These are phyloP conservation scores for Astrocystis sublimbata DNA, from an alignment of 495 filamentous ascomycete genomes.

Conservation along the genomic window DNA sequence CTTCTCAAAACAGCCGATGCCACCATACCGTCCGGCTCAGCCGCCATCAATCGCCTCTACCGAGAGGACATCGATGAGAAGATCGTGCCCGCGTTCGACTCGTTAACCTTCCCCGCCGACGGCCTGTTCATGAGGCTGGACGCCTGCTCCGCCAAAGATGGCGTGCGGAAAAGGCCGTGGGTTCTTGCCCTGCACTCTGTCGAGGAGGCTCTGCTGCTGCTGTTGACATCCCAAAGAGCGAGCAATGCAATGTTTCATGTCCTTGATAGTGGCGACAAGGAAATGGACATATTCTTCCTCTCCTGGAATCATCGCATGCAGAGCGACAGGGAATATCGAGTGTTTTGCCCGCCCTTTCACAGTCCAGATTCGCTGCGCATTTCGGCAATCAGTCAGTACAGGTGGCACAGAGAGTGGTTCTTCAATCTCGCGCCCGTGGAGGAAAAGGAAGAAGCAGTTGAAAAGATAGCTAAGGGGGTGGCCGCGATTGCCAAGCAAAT, in stretches of 20 bases:
- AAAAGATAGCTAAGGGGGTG: slow-evolving; percentile 13
- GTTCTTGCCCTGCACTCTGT: slow-evolving; percentile 20
- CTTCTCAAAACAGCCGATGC: slow-evolving; percentile 17
- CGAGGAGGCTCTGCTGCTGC: slow-evolving; percentile 27
- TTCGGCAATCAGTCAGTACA: slow-evolving; percentile 38
- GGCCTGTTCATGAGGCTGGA: slow-evolving; percentile 36
- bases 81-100: slow-evolving; percentile 19
- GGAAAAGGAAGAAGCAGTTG: slow-evolving; percentile 10
- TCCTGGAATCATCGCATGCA: slow-evolving; percentile 33
- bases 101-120: slow-evolving; percentile 23
- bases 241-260: slow-evolving; percentile 22
- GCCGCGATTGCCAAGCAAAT: slow-evolving; percentile 13
- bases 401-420: slow-evolving; percentile 36
- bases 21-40: slow-evolving; percentile 18
- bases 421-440: slow-evolving; percentile 15
- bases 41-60: slow-evolving; percentile 22
- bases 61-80: slow-evolving; percentile 23
- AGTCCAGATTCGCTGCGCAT: slow-evolving; percentile 16
- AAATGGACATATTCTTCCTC: slow-evolving; percentile 29
- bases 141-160: slow-evolving; percentile 38
- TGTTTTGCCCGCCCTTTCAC: slow-evolving; percentile 31
- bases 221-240: slow-evolving; percentile 32
- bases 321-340: slow-evolving; percentile 32
- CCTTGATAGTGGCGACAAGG: neutral
- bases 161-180: slow-evolving; percentile 17